Evolutionary conservation across 2,329 filamentous ascomycete species (phyloP), one percentile per base, ranked within the genome.

Genomic region (Calonectria multiphialidica): DNA sequence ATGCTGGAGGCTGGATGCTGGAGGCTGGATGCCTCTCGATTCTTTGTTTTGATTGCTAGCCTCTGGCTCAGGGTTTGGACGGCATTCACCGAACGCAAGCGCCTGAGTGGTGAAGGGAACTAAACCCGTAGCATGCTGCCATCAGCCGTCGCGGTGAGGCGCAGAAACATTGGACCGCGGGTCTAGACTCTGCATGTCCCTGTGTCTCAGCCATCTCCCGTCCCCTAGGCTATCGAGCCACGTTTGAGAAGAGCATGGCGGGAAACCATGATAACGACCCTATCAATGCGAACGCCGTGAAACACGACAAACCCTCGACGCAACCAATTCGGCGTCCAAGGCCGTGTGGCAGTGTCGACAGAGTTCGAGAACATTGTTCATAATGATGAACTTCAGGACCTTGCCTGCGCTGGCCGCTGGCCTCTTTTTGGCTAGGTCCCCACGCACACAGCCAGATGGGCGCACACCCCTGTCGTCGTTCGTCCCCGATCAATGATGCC

Each of bases 361-460:
- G 67, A 30, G 28, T 30, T 70, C 68, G 61, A 70, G 68, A 70
- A 70, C 68, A 50, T 45, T 47, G 40, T 61, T 37, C 53, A 68
- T 30, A 5, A 30, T 21, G 23, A 53, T 45, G 23, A 25, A 35
- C 18, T 35, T 9, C 59, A 13, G 57, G 65, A 61, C 50, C 50
- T 55, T n/a, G n/a, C n/a, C n/a, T n/a, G n/a, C 49, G 68, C 68
- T 70, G 62, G 67, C 16, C 15, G 18, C n/a, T 15, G 23, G 40
- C 21, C 28, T 25, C n/a, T n/a, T 53, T 59, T 45, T 30, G 55
- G 45, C 55, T 28, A 45, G 40, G 61, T 64, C 30, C 21, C 13
- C 42, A 49, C n/a, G 59, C 28, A 13, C 4, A 30, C 9, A 10
- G 9, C 9, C 35, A 37, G 3, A 8, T 37, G 13, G 15, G 18